Evolutionary conservation across 2,329 filamentous ascomycete species (phyloP).

Genomic region (Trichoderma harzianum): DNA sequence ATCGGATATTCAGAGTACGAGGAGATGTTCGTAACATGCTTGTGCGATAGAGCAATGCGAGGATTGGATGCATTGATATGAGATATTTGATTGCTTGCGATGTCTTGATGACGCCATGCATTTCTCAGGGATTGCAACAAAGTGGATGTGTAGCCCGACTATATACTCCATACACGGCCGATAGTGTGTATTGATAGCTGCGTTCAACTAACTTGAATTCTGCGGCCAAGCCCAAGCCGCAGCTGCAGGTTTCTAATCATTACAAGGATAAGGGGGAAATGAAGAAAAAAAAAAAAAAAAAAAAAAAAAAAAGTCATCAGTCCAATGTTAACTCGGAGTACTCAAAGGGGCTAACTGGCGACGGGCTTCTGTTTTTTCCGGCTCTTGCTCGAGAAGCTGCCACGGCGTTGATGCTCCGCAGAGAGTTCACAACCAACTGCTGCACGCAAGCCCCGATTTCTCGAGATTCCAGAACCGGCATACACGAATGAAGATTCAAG

Average conservation of each 20-base stretch:
- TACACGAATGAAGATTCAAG: background rate
- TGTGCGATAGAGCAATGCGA: background rate
- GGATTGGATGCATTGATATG: background rate
- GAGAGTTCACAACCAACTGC: background rate
- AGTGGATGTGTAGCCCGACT: background rate
- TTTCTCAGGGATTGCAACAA: background rate
- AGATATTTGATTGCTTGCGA: background rate
- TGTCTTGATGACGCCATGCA: background rate
- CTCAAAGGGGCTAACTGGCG: background rate
- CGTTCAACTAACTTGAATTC: background rate
- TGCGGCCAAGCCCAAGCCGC: background rate
- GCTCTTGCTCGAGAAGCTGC: background rate
- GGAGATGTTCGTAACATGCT: background rate
- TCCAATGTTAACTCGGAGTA: background rate
- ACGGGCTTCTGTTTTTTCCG: background rate
- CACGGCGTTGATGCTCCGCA: background rate
- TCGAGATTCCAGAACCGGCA: conserved; percentile 8
- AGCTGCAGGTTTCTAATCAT: background rate
- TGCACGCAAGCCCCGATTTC: background rate
- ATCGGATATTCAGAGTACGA: background rate
- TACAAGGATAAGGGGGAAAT: background rate
- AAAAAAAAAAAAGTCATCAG: background rate
- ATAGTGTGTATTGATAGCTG: background rate
- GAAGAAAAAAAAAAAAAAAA: background rate
- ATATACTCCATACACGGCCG: background rate